Evolutionary conservation across 257 asterid species (phyloP), one percentile per base, ranked within the genome.

Genomic region (Solanum habrochaites): DNA sequence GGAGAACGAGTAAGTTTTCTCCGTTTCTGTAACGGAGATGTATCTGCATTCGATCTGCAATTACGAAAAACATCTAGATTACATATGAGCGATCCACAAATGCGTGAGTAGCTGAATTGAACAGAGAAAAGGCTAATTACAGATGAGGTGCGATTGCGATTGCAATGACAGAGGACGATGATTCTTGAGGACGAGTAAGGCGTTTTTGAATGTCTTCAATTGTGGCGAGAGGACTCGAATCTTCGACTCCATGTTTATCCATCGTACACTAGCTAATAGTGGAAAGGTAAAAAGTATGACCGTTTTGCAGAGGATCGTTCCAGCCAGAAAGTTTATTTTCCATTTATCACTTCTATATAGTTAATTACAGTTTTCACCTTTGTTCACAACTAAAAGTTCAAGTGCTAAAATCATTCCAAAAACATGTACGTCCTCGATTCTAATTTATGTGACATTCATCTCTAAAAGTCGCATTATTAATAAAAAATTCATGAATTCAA

Each of bases 161-260:
- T 37, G 39, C 39, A 6, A 15, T 69, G 75, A 14, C 23, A 7
- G 75, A 29, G 75, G 75, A 69, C 1, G 75, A 69, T 16, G 77
- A 70, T 14, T 31, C 42, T 15, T 69, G 70, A 60, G 91, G 91
- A 35, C 91, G 91, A 83, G 47, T 23, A 58, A 89, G 90, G 88
- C 90, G 90, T 83, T 87, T 90, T 82, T 86, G 88, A 40, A 90
- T 90, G 32, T 87, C 87, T 69, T 89, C 89, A 1, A 80, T 83
- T 23, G 90, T 89, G 32, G 87, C 88, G 32, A 81, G 52, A 25
- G 88, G 87, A 88, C 87, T 88, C 66, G 72, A 86, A 77, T 85
- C 85, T 86, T 80, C 91, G 13, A 73, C 64, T 42, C 16, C 67
- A 18, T 29, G 67, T 18, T 49, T 47, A 80, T 80, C 85, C 43